Base-by-base conservation (phyloP, 73 alveolate genomes). In the Paramecium bursaria region DNA sequence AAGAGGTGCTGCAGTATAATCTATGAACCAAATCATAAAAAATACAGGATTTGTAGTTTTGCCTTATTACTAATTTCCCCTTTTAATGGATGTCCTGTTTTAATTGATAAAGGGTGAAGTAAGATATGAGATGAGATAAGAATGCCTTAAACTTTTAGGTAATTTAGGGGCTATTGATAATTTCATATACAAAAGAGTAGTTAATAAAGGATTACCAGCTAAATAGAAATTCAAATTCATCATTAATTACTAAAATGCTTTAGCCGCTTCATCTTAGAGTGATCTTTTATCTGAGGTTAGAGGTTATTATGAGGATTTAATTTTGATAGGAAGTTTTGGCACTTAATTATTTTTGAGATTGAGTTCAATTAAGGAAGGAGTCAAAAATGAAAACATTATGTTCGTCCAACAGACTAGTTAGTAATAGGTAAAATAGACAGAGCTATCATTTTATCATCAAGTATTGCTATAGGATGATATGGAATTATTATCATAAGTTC, bases 1-100 rank as follows among this genome's bases (percentile, higher is more conserved):
- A 73, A 86, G 97, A 75, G 95, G 90, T 60, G 92, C 91, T 39
- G 93, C 95, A 4, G 76, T 92, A 0, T 87, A 90, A 53, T 86
- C 95, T 46, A 91, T 92, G 10, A 86, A 90, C 10, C 53, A 74
- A 35, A 90, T 92, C 14, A 76, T 92, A 1, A 91, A 92, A 48
- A 90, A 92, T 55, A 92, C 97, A 26, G 97, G 95, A 29, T 90
- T 79, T 79, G 89, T 79, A 53, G 89, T 79, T 4, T 49, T 79
- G 3, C 89, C 89, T 30, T 79, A 79, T 54, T 79, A 79, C 42
- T 42, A 73, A 17, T 79, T 39, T 79, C 80, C 89, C 2, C 51
- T 53, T 35, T 54, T 79, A 25, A 42, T 79, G 50, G 89, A 79
- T 10, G 76, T 79, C 13, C 50, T 79, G 5, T 54, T 79, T 27